A percentile compares a stretch with the other conserved stretches of the same genome.
Conservation (phyloP, 2,329 filamentous ascomycete genomes). For the Bipolaris victoriae region DNA sequence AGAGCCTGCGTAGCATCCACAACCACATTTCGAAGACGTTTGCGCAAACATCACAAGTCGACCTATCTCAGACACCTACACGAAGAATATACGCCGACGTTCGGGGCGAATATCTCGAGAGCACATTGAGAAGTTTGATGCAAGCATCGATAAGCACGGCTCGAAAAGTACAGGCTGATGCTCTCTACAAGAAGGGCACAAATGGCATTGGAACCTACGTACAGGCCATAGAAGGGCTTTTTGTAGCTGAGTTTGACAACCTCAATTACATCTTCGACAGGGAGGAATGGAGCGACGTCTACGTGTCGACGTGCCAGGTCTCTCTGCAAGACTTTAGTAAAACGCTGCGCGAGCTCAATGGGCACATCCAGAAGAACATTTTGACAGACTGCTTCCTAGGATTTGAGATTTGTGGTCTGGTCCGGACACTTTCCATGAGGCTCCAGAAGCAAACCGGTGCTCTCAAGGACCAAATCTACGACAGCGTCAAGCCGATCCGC, state of each 20-base stretch:
- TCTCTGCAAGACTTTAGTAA: conserved; percentile 82
- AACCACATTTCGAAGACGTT: conserved; percentile 72
- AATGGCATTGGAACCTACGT: conserved; percentile 93
- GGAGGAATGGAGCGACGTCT: conserved; percentile 81
- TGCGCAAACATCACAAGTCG: conserved; percentile 55
- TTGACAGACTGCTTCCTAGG: conserved; percentile 92
- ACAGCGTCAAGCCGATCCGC: conserved; percentile 84
- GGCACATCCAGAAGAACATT: conserved; percentile 84
- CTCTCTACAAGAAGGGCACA: conserved; percentile 83
- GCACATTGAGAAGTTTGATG: conserved; percentile 82
- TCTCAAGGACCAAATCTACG: conserved; percentile 80
- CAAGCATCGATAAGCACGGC: conserved; percentile 81
- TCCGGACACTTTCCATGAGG: conserved; percentile 77
- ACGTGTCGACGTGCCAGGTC: conserved; percentile 78
- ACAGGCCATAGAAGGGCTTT: conserved; percentile 83
- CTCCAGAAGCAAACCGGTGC: conserved; percentile 85
- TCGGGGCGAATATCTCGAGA: conserved; percentile 82
- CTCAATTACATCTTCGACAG: conserved; percentile 84
- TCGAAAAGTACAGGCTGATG: conserved; percentile 74
- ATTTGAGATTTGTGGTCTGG: conserved; percentile 92
- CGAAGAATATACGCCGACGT: conserved; percentile 85
- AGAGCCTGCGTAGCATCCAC: conserved; percentile 79
- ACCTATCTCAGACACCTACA: conserved; percentile 67
- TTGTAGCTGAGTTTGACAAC: conserved; percentile 87
- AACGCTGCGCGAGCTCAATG: conserved; percentile 86